Base-by-base conservation (phyloP, 129 eudicot species). In the Glebionis coronaria region DNA sequence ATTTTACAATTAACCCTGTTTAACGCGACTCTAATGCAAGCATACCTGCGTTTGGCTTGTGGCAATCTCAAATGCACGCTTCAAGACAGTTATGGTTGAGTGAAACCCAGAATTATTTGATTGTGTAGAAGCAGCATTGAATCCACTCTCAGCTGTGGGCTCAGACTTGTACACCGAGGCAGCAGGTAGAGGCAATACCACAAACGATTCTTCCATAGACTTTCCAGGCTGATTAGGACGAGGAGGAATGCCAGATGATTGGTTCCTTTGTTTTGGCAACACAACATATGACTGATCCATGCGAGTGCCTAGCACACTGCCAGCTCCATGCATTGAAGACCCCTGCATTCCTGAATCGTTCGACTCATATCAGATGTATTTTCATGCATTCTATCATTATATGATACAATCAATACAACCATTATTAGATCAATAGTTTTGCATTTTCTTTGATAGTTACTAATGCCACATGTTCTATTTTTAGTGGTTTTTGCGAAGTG, bases 201-300 rank as follows among this genome's bases (percentile, higher is more conserved):
- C 97, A 79, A 94, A 94, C 3, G 99, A 94, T 50, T 94, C 99
- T 61, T 94, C 99, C 95, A 94, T 94, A 21, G 91, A 79, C 80
- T 80, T 87, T 27, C 84, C 95, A 52, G 91, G 72, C 59, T 81
- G 87, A 67, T 74, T 80, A 54, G 76, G 64, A 44, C 81, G 83
- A 28, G 91, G 68, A 68, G 27, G 42, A 6, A 35, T 23, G 82
- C 95, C 97, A n/a, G 94, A 67, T 27, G 66, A 61, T 71, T 76
- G 93, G 79, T 78, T 71, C 79, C 79, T 79, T 75, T 93, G 92
- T 81, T 93, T 88, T 14, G 97, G 88, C 80, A 94, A 80, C 64
- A 94, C 88, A 63, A 94, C 97, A 71, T 80, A 94, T 5, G 99
- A 94, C 42, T 89, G 84, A 70, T 93, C 99, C 97, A 89, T 87